Conservation (phyloP, 2,329 filamentous ascomycete genomes). For the Cephalotrichum gorgonifer region DNA sequence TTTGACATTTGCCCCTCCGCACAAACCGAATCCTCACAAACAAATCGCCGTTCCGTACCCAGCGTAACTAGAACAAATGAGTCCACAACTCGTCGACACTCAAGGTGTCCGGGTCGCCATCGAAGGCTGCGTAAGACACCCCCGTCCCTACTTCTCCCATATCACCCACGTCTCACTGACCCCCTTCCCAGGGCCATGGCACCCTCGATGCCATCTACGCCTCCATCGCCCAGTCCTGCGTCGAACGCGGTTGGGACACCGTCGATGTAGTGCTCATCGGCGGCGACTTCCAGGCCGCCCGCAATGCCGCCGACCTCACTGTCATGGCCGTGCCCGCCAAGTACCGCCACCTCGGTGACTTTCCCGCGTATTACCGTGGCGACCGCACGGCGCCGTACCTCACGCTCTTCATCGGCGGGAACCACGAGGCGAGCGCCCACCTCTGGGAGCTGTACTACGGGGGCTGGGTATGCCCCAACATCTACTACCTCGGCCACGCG, state of each 20-base stretch:
- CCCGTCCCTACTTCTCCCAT: background rate
- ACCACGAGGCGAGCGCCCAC: conserved; percentile 88
- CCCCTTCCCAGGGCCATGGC: conserved; percentile 67
- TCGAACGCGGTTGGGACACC: conserved; percentile 63
- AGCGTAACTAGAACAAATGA: conserved; percentile 15
- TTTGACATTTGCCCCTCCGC: too few relatives aligned
- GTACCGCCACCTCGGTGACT: conserved; percentile 82
- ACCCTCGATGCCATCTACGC: conserved; percentile 86
- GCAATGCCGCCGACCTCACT: conserved; percentile 78
- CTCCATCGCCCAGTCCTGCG: conserved; percentile 58
- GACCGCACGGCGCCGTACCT: conserved; percentile 67
- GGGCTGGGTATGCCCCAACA: conserved; percentile 92
- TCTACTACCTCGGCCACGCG: conserved; percentile 92
- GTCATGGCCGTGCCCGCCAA: conserved; percentile 85
- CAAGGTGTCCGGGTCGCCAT: conserved; percentile 64
- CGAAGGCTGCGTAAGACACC: conserved; percentile 61
- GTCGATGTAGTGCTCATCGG: conserved; percentile 85
- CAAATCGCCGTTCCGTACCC: background rate
- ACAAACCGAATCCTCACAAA: background rate
- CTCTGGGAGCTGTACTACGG: conserved; percentile 91
- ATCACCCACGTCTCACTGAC: background rate
- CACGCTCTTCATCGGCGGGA: conserved; percentile 87
- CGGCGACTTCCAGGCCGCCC: conserved; percentile 84
- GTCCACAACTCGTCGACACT: conserved; percentile 19
- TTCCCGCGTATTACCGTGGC: conserved; percentile 88